Evolutionary conservation across 768 basidiomycete species (phyloP), one percentile per base, ranked within the genome.

Genomic region (Panellus pusillus): DNA sequence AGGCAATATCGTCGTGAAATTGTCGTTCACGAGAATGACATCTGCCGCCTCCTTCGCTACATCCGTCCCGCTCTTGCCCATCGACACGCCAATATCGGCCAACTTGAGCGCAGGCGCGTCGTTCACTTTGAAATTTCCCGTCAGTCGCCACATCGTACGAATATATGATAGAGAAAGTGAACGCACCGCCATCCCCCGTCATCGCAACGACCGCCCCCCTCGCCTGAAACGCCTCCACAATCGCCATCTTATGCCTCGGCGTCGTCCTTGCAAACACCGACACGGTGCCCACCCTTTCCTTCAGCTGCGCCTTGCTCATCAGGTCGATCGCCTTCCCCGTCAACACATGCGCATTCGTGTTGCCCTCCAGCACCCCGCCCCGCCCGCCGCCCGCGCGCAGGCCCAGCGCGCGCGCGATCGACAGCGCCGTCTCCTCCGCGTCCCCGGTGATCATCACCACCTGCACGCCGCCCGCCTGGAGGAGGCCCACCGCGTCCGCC

Each of bases 391-490:
- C 67, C 49, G 75, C 72, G 1, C 63, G 63, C 41, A 98, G 72
- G 20, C 95, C 95, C 15, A 98, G 80, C 63, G 91, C 79, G 64
- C 82, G 79, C 32, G 93, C 96, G 52, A 97, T 96, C 44, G 90
- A 84, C 31, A 95, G 65, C 2, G 96, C 95, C 1, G 95, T 98
- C 50, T 86, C 79, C 69, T 94, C 92, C 32, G 93, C 87, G 63
- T 98, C 95, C 4, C 95, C 95, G 0, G 96, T 98, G 66, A 98
- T 97, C 95, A 98, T 98, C 40, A 98, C 87, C n/a, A 98, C 86
- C 63, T 95, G 93, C 44, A 98, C 89, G 5, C 94, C 93, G 20
- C 90, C 94, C 24, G 76, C 72, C 64, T 94, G 91, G 32, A 98
- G 74, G 27, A 89, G 72, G 36, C 77, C 79, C 58, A 98, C 88